These are phyloP conservation scores for Theileria equi DNA, from an alignment of 169 alveolate species.

Conservation along the genomic window DNA sequence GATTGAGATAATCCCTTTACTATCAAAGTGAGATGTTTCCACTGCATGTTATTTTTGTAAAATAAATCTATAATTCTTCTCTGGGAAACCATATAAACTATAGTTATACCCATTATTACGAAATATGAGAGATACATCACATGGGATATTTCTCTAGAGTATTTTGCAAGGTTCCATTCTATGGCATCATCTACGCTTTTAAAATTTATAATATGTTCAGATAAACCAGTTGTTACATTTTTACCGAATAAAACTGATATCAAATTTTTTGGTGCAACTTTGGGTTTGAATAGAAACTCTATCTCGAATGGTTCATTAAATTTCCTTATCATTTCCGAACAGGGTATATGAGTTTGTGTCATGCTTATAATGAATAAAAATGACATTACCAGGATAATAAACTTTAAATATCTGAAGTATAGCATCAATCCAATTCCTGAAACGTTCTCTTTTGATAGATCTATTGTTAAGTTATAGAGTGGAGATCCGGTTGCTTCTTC, in stretches of 20 bases:
- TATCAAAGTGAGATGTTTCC: constrained; percentile 41
- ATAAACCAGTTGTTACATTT: constrained; percentile 1
- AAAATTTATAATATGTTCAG: constrained; percentile 41
- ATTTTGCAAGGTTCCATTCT: constrained; percentile 47
- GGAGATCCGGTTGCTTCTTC: neutral
- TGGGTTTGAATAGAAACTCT: constrained; percentile 1
- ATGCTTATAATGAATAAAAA: constrained; percentile 19
- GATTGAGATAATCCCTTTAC: constrained; percentile 22
- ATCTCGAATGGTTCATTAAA: constrained; percentile 45
- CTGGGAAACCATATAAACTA: constrained; percentile 45
- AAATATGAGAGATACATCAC: constrained; percentile 32
- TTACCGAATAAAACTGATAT: constrained; percentile 6
- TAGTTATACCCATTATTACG: constrained; percentile 44
- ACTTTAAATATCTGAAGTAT: constrained; percentile 54
- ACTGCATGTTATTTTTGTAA: constrained; percentile 18
- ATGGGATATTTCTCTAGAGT: constrained; percentile 33
- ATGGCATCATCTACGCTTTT: constrained; percentile 63
- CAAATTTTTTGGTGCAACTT: neutral
- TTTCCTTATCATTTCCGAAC: constrained; percentile 52
- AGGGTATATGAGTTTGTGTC: constrained; percentile 54
- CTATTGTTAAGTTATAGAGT: constrained; percentile 24
- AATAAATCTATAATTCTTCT: constrained; percentile 9
- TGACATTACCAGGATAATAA: constrained; percentile 10
- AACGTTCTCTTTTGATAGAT: constrained; percentile 38
- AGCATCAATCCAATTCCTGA: constrained; percentile 68